A percentile compares a stretch with the other conserved stretches of the same genome.
Evolutionary conservation across 2,329 filamentous ascomycete genomes (phyloP).

Genomic region (Phialophora expanda): DNA sequence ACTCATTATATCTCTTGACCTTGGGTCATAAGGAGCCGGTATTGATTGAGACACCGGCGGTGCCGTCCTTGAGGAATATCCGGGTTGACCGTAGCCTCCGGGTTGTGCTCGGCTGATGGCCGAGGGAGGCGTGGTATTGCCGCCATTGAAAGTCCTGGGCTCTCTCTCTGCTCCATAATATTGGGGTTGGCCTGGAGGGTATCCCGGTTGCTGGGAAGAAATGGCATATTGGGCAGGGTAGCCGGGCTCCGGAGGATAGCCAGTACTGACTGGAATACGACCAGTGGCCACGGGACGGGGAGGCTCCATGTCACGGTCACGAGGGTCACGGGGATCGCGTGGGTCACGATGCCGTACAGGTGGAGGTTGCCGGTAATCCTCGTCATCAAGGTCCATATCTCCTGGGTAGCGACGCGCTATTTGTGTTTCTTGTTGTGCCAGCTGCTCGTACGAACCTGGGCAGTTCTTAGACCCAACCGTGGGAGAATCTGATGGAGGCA

Average conservation of each 20-base stretch:
- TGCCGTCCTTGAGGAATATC: conserved; percentile 32
- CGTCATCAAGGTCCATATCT: conserved; percentile 37
- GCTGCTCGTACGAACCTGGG: conserved; percentile 37
- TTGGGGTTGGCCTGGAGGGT: conserved; percentile 31
- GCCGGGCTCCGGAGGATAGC: conserved; percentile 32
- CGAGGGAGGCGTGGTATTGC: conserved; percentile 34
- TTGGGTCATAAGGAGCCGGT: conserved; percentile 29
- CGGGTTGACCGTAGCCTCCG: conserved; percentile 29
- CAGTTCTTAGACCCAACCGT: conserved; percentile 33
- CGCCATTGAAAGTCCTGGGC: conserved; percentile 33
- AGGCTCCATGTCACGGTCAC: conserved; percentile 25
- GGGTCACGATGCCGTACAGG: conserved; percentile 31
- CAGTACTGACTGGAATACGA: conserved; percentile 30
- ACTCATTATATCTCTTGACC: conserved; percentile 32
- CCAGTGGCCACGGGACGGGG: conserved; percentile 25
- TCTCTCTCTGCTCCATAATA: conserved; percentile 36
- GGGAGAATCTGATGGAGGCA: conserved; percentile 27
- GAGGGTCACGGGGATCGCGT: conserved; percentile 31
- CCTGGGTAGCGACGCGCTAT: conserved; percentile 28
- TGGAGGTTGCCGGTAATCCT: conserved; percentile 29
- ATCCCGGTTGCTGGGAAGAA: conserved; percentile 27
- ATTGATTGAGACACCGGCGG: conserved; percentile 29
- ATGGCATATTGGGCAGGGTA: conserved; percentile 36
- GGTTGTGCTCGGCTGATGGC: conserved; percentile 28
- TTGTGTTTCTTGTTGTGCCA: conserved; percentile 32